A percentile compares a stretch with the other conserved stretches of the same genome.
Conservation (phyloP, 305 asterid species). For the Solanum hybrid region DNA sequence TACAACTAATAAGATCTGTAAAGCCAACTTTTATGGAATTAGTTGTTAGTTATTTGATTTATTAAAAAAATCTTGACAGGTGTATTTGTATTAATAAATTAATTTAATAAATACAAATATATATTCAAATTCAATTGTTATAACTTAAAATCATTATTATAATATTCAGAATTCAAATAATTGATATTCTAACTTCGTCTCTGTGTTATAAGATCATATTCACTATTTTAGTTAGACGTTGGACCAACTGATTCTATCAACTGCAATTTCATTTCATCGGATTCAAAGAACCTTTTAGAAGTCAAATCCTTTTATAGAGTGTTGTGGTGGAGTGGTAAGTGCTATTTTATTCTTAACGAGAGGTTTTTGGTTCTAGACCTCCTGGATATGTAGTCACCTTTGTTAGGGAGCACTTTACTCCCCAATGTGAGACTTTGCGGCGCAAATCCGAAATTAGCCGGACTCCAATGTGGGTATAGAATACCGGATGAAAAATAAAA, state of each 20-base stretch:
- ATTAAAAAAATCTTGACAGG: not conserved
- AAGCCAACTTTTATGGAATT: not conserved
- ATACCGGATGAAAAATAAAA: not conserved
- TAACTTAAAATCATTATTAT: no score
- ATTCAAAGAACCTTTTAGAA: not conserved
- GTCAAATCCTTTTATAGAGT: not conserved
- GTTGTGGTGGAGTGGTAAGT: fast-evolving
- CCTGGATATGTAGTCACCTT: fast-evolving
- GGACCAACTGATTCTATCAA: not conserved
- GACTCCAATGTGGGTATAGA: fast-evolving
- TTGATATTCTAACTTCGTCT: not conserved
- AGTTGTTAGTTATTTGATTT: not conserved
- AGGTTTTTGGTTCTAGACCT: fast-evolving
- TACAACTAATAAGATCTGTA: not conserved
- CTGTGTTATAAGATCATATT: not conserved
- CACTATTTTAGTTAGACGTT: not conserved
- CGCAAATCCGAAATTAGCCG: fast-evolving
- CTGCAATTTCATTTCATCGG: not conserved
- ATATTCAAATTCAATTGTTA: no score
- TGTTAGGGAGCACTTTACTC: no score
- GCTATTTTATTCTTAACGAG: not conserved
- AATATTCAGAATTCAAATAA: not conserved
- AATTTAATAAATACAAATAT: no score
- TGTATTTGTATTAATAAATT: no score
- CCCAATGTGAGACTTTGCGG: not conserved